Evolutionary conservation across 1,284 basidiomycete genomes (phyloP), one percentile per base, ranked within the genome.

Genomic region (Sphagnurus paluster): DNA sequence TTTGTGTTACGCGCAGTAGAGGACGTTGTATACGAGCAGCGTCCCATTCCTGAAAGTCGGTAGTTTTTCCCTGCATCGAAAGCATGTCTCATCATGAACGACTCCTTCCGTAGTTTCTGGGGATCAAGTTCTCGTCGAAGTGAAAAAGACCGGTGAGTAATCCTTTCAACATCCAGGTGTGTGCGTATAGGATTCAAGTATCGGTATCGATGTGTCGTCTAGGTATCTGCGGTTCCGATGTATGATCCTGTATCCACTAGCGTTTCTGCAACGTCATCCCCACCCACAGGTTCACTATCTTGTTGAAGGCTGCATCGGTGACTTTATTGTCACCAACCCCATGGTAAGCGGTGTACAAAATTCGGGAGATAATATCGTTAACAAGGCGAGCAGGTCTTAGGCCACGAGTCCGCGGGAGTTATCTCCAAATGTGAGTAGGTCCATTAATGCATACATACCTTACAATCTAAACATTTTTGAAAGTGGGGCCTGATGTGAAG

Each of bases 161-260:
- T 19, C 2, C 9, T 20, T n/a, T 13, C 16, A 24, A 28, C 11
- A 21, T 26, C 9, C n/a, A n/a, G n/a, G n/a, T n/a, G n/a, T n/a
- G n/a, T n/a, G n/a, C n/a, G n/a, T n/a, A n/a, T n/a, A n/a, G n/a
- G n/a, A n/a, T n/a, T n/a, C n/a, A n/a, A n/a, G n/a, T n/a, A n/a
- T n/a, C n/a, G n/a, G n/a, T n/a, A n/a, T n/a, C n/a, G n/a, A n/a
- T n/a, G n/a, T 19, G 33, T 40, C 42, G 5, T 39, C 29, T 53
- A 92, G 90, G 91, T 46, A 92, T 95, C 53, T 95, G 93, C 65
- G 91, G 91, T 24, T 91, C 87, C 37, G 92, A 95, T 77, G 90
- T 88, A 65, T 64, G 62, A 48, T 30, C 42, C 36, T 48, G 35
- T 39, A 30, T 20, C 13, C n/a, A n/a, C n/a, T 11, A 39, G 24